Percentiles rank a stretch among this genome's conserved stretches.
phyloP scores from a whole-genome alignment of 768 basidiomycete species.

The Rubroboletus satanas region DNA sequence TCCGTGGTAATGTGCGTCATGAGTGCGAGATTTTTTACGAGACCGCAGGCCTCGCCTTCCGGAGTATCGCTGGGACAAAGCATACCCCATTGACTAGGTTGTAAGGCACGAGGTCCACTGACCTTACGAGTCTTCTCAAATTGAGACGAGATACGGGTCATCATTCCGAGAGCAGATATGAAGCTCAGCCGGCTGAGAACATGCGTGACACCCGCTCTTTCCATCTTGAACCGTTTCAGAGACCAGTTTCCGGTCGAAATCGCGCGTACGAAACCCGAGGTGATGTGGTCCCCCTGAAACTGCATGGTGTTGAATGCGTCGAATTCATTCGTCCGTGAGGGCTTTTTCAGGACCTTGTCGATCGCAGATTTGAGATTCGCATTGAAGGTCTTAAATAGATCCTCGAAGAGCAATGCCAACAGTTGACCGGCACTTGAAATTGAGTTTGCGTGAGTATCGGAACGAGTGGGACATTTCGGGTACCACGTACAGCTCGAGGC shows the following conservation, averaged over 20 bases:
- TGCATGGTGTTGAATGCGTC: constrained; percentile 94
- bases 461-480: constrained; percentile 3
- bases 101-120: constrained; percentile 92
- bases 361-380: constrained; percentile 91
- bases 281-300: constrained; percentile 95
- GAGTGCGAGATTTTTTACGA: constrained; percentile 96
- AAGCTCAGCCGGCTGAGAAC: constrained; percentile 93
- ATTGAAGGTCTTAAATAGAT: constrained; percentile 98
- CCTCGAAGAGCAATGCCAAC: constrained; percentile 92
- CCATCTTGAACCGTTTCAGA: constrained; percentile 98
- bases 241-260: constrained; percentile 99
- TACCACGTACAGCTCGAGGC: constrained; percentile 82
- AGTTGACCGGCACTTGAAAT: constrained; percentile 88
- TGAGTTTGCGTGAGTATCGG: constrained; percentile 7
- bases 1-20: constrained; percentile 99
- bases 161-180: constrained; percentile 98
- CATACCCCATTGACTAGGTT: constrained; percentile 99
- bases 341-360: constrained; percentile 96
- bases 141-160: constrained; percentile 98
- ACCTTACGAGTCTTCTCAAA: constrained; percentile 99
- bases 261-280: constrained; percentile 91
- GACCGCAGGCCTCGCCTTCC: constrained; percentile 97
- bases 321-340: constrained; percentile 89
- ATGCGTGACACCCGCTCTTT: constrained; percentile 96
- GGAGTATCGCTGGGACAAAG: constrained; percentile 98